Evolutionary conservation across 2,329 filamentous ascomycete species (phyloP).

Genomic region (Ramichloridium luteum): DNA sequence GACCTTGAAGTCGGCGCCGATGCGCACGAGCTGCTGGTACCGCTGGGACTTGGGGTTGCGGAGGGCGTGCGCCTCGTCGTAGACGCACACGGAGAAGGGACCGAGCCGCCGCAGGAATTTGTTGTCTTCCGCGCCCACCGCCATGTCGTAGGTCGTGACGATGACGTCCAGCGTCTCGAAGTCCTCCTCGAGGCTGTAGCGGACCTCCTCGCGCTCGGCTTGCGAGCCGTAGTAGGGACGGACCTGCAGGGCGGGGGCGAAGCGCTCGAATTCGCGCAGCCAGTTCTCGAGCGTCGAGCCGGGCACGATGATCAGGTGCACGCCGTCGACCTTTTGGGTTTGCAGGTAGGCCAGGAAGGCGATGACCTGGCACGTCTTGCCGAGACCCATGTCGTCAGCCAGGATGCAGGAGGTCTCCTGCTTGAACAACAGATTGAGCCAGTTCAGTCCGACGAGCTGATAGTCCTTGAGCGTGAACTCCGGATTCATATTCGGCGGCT

Average conservation of each 20-base stretch:
- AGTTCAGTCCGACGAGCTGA: constrained; percentile 88
- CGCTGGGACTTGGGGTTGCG: constrained; percentile 77
- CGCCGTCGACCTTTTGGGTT: constrained; percentile 55
- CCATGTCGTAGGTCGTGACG: constrained; percentile 60
- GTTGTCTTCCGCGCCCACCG: constrained; percentile 47
- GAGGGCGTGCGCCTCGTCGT: constrained; percentile 87
- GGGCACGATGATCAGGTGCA: constrained; percentile 77
- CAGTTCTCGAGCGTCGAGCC: constrained; percentile 93
- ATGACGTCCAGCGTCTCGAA: constrained; percentile 55
- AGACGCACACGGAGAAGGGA: constrained; percentile 51
- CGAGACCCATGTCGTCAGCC: constrained; percentile 89
- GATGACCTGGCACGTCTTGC: constrained; percentile 96
- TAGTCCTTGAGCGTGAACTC: constrained; percentile 79
- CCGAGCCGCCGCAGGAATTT: constrained; percentile 48
- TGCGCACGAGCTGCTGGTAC: constrained; percentile 66
- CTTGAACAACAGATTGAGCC: constrained; percentile 74
- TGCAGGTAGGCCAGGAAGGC: constrained; percentile 76
- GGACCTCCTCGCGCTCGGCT: constrained; percentile 54
- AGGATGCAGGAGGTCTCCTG: constrained; percentile 77
- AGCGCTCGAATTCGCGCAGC: constrained; percentile 78
- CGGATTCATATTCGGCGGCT: constrained; percentile 67
- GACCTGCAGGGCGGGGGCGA: constrained; percentile 66
- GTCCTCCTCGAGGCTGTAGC: constrained; percentile 52
- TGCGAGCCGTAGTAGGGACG: constrained; percentile 62
- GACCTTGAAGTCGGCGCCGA: constrained; percentile 71